Percentiles rank a stretch among this genome's conserved stretches.
These are phyloP conservation scores for Xylaria venustula DNA, from an alignment of 495 filamentous ascomycete genomes.

Conservation along the genomic window DNA sequence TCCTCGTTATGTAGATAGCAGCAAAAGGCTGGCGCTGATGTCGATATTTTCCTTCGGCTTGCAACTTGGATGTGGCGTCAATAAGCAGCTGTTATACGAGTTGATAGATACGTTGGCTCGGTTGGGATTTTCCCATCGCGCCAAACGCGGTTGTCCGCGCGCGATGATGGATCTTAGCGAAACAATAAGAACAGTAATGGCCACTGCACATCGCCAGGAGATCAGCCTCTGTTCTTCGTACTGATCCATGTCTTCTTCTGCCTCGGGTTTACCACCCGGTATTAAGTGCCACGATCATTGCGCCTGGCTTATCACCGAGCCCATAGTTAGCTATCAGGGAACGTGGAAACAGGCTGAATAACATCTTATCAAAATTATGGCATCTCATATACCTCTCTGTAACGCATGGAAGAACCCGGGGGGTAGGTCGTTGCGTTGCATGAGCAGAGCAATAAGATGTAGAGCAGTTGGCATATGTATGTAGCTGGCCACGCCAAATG, in stretches of 20 bases:
- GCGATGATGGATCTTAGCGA: constrained; percentile 1
- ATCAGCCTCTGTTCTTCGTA: background rate
- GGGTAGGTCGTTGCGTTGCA: background rate
- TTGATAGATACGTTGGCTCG: background rate
- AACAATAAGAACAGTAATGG: background rate
- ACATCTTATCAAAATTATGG: background rate
- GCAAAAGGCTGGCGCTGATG: no score
- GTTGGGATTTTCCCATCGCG: background rate
- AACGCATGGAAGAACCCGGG: background rate
- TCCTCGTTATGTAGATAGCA: no score
- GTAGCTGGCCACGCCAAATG: constrained; percentile 1
- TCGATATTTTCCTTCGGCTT: background rate
- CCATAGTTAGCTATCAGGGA: no score
- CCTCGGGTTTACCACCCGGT: background rate
- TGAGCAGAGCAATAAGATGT: background rate
- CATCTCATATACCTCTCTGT: background rate
- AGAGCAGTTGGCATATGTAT: no score
- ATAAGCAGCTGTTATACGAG: background rate
- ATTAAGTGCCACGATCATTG: background rate
- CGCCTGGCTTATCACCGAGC: background rate
- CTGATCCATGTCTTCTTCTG: background rate
- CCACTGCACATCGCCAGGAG: constrained; percentile 1
- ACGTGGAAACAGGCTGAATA: background rate
- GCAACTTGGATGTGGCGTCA: background rate
- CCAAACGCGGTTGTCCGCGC: background rate